These are phyloP conservation scores for Boletus eberwhitei DNA, from an alignment of 768 basidiomycete species.

Conservation along the genomic window DNA sequence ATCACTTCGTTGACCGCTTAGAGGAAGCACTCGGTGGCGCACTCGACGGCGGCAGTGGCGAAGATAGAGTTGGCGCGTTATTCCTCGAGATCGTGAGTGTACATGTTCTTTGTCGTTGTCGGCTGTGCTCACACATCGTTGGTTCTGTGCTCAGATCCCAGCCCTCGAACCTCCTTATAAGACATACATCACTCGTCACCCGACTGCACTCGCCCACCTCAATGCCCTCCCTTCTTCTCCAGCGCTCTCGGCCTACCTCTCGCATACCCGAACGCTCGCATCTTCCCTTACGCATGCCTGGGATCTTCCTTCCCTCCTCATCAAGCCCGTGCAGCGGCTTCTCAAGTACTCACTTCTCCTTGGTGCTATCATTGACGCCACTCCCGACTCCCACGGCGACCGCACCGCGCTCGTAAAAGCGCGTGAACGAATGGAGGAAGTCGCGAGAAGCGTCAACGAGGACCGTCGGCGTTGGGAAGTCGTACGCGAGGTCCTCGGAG, in stretches of 20 bases:
- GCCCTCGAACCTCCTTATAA: conserved; percentile 71
- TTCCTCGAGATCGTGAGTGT: conserved; percentile 67
- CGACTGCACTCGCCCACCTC: conserved; percentile 69
- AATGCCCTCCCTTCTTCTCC: conserved; percentile 38
- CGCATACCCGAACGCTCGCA: conserved; percentile 62
- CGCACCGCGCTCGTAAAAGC: conserved; percentile 36
- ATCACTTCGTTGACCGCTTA: conserved; percentile 59
- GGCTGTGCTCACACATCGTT: not conserved
- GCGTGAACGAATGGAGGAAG: conserved; percentile 56
- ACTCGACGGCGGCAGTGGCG: conserved; percentile 61
- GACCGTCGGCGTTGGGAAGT: conserved; percentile 73
- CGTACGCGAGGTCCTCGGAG: conserved; percentile 66
- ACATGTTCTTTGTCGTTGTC: not conserved
- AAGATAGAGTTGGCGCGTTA: conserved; percentile 66
- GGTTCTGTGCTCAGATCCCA: conserved; percentile 48
- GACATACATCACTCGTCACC: conserved; percentile 77
- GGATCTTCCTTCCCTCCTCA: conserved; percentile 91
- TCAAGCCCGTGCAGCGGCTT: conserved; percentile 95
- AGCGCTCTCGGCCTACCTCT: conserved; percentile 60
- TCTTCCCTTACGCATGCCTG: conserved; percentile 79
- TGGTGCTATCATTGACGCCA: conserved; percentile 69
- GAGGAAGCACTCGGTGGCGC: conserved; percentile 63
- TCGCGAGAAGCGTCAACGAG: conserved; percentile 77
- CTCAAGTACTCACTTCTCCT: conserved; percentile 93
- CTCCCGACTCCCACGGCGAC: conserved; percentile 65